These are phyloP conservation scores for Alternaria incomplexa DNA, from an alignment of 2,329 filamentous ascomycete species.

Conservation along the genomic window DNA sequence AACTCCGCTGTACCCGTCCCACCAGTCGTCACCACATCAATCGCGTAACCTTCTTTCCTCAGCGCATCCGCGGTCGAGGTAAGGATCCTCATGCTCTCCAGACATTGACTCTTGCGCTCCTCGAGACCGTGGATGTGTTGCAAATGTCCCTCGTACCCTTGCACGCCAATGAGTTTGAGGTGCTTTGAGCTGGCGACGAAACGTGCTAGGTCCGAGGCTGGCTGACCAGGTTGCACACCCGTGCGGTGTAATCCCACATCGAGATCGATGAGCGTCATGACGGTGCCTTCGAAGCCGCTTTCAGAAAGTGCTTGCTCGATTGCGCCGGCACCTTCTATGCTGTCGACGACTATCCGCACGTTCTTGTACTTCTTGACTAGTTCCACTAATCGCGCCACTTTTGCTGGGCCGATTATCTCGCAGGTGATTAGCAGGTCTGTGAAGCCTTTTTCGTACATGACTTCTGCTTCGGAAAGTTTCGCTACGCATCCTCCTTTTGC, in stretches of 20 bases:
- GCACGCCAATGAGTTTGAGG: conserved; percentile 56
- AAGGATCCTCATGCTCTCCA: conserved; percentile 55
- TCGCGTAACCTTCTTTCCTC: conserved; percentile 51
- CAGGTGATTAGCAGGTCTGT: conserved; percentile 60
- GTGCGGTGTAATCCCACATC: conserved; percentile 60
- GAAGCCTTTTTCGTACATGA: conserved; percentile 52
- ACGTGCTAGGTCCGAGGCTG: conserved; percentile 50
- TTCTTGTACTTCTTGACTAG: conserved; percentile 48
- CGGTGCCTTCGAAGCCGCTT: conserved; percentile 47
- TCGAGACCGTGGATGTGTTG: conserved; percentile 58
- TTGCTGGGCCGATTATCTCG: conserved; percentile 57
- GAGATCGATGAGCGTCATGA: conserved; percentile 56
- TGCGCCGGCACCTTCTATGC: conserved; percentile 52
- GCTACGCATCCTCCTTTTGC: conserved; percentile 60
- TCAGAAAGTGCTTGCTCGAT: conserved; percentile 53
- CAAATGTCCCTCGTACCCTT: conserved; percentile 62
- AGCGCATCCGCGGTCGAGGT: conserved; percentile 53
- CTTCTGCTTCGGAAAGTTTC: conserved; percentile 55
- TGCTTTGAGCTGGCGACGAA: conserved; percentile 48
- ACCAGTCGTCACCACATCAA: conserved; percentile 59
- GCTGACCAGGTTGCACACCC: conserved; percentile 53
- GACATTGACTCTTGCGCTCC: conserved; percentile 52
- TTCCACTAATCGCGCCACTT: conserved; percentile 55
- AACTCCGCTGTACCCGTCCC: conserved; percentile 62
- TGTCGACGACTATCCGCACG: conserved; percentile 58